Base-by-base conservation (phyloP, 2,329 filamentous ascomycete species). In the Diaporthe eres region DNA sequence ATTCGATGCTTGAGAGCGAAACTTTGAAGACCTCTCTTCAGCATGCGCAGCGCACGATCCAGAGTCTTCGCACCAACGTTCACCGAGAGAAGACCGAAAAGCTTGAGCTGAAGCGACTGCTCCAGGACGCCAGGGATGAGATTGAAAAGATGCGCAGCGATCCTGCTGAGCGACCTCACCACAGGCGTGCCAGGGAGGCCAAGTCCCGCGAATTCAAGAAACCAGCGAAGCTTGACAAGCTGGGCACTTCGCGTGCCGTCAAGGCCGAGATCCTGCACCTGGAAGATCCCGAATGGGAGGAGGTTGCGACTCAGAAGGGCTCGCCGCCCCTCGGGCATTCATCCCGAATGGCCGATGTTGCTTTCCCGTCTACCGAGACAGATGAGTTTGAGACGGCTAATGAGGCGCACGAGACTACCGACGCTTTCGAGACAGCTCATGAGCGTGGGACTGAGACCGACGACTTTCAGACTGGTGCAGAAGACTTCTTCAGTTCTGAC, bases 1-100 rank as follows among this genome's bases (percentile, higher is more conserved):
- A 98, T 84, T 93, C 94, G 51, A 93, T 95, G 85, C 90, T 99
- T n/a, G 97, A 99, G 84, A 94, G 95, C 0, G 97, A 99, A 86
- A 99, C 97, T 0, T 87, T 99, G 79, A 97, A 97, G 86, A 97
- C 96, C 72, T 98, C 96, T 37, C 89, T 98, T 39, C 93, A 95
- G 79, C 97, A 99, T 83, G 96, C 97, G 53, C 97, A 98, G 83
- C 92, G 96, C 75, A 98, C 98, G 86, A 98, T 99, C 76, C 96
- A 98, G 83, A 98, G 95, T 81, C 91, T 98, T 79, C 95, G 98
- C 85, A 95, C 94, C 83, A 98, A 96, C 81, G 94, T 98, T 63
- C 96, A 99, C 84, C 94, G 97, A 47, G 97, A 99, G 84, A 99
- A 98, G 92, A 98, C 96, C 0, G 97, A 99, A 84, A 99, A 98